These are phyloP conservation scores for Malus hybrid DNA, from an alignment of 331 rosid species.

Conservation along the genomic window DNA sequence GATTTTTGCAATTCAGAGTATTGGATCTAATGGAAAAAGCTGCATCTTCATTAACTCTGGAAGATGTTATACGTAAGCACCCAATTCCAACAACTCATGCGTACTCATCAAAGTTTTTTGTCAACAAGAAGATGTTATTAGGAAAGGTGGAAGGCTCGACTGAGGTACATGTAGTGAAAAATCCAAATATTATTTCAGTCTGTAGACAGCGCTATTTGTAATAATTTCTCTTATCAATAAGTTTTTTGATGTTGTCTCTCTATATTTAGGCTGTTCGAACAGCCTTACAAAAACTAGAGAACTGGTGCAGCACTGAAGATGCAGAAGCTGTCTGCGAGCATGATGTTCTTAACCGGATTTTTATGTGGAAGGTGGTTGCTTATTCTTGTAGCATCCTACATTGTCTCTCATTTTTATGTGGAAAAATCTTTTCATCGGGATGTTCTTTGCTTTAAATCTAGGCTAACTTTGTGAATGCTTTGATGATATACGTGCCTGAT, in stretches of 20 bases:
- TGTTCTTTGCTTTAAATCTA: not conserved
- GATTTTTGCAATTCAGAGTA: conserved; percentile 24
- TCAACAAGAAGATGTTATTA: conserved; percentile 30
- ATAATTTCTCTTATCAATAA: not conserved
- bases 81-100: conserved; percentile 13
- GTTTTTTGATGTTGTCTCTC: not conserved
- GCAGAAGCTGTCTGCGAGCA: conserved; percentile 62
- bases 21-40: conserved; percentile 33
- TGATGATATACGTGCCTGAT: not conserved
- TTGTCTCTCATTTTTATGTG: not conserved
- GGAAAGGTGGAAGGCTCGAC: conserved; percentile 59
- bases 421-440: not conserved
- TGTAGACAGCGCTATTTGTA: not conserved
- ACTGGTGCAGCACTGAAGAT: conserved; percentile 50
- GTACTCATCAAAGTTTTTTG: not conserved
- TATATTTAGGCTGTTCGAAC: conserved; percentile 48
- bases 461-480: not conserved
- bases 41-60: conserved; percentile 16
- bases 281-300: conserved; percentile 40
- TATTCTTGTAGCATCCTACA: not conserved
- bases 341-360: conserved; percentile 37
- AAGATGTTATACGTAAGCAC: conserved; percentile 25
- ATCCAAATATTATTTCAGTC: not conserved
- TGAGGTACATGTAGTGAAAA: conserved; percentile 31
- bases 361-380: conserved; percentile 50